Conservation (phyloP, 2,329 filamentous ascomycete species). For the Zymoseptoria ardabiliae region DNA sequence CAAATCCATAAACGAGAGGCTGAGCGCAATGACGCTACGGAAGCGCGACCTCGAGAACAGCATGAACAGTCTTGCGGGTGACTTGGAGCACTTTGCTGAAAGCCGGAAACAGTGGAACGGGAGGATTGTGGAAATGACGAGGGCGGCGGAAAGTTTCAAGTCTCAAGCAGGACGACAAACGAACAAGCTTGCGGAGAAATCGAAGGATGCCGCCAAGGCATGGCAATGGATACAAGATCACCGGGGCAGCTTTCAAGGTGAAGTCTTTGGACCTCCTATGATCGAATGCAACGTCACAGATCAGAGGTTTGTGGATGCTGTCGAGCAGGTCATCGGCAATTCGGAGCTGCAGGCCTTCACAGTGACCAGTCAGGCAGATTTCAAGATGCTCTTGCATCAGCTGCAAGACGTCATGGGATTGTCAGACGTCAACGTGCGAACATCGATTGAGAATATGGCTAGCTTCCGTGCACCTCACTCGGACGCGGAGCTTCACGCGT, state of each 20-base stretch:
- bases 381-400: slow-evolving; percentile 60
- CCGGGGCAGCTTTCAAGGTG: slow-evolving; percentile 59
- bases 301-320: slow-evolving; percentile 53
- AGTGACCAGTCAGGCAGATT: slow-evolving; percentile 67
- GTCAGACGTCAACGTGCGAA: slow-evolving; percentile 64
- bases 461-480: slow-evolving; percentile 51
- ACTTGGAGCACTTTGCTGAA: slow-evolving; percentile 25
- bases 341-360: slow-evolving; percentile 60
- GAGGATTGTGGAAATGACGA: slow-evolving; percentile 37
- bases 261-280: slow-evolving; percentile 74
- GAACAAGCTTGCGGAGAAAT: slow-evolving; percentile 53
- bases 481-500: slow-evolving; percentile 46
- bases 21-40: slow-evolving; percentile 50
- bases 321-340: slow-evolving; percentile 51
- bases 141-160: slow-evolving; percentile 54
- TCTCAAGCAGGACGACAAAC: slow-evolving; percentile 70
- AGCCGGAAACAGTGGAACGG: slow-evolving; percentile 31
- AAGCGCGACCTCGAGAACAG: slow-evolving; percentile 42
- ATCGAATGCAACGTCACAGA: slow-evolving; percentile 74
- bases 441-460: slow-evolving; percentile 48
- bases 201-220: slow-evolving; percentile 58
- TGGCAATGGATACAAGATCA: slow-evolving; percentile 81
- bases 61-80: slow-evolving; percentile 36
- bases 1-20: slow-evolving; percentile 62
- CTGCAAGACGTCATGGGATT: slow-evolving; percentile 59